Conservation (phyloP, 2,329 filamentous ascomycete genomes). For the Fusarium poae region DNA sequence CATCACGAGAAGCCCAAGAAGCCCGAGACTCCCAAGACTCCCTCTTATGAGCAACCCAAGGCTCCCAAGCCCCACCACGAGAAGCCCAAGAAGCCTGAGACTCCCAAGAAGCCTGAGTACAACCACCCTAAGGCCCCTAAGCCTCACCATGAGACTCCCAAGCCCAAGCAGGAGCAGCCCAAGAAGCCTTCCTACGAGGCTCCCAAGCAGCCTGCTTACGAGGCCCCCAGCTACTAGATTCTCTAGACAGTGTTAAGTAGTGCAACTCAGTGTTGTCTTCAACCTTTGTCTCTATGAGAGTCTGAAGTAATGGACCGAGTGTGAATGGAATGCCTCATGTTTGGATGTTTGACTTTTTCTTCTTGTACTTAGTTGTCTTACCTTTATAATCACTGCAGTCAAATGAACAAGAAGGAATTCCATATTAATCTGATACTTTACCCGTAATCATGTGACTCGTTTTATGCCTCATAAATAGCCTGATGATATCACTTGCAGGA, state of each 20-base stretch:
- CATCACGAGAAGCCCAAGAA: slow-evolving; percentile 3
- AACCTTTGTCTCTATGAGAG: not conserved
- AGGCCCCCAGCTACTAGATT: slow-evolving; percentile 6
- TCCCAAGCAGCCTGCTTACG: not conserved
- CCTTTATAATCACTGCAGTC: slow-evolving; percentile 16
- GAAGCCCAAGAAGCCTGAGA: slow-evolving; percentile 2
- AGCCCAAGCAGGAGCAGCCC: slow-evolving; percentile 1
- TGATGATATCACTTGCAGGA: not conserved
- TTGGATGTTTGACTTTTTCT: slow-evolving; percentile 11
- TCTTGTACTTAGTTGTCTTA: slow-evolving; percentile 19
- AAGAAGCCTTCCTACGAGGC: not conserved
- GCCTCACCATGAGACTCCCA: slow-evolving; percentile 3
- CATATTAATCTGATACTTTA: not conserved
- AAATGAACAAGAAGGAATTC: slow-evolving; percentile 10
- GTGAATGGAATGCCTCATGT: slow-evolving; percentile 2
- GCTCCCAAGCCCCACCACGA: slow-evolving; percentile 2
- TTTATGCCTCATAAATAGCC: too few relatives aligned
- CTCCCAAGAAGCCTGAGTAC: not conserved
- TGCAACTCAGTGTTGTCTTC: not conserved
- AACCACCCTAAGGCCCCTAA: slow-evolving; percentile 1
- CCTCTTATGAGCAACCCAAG: too few relatives aligned
- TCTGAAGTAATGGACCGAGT: not conserved
- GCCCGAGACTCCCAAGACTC: not conserved
- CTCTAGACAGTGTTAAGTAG: not conserved
- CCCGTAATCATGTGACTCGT: not conserved